phyloP scores from a whole-genome alignment of 202 grass and related monocot species.

The Panicum hallii region DNA sequence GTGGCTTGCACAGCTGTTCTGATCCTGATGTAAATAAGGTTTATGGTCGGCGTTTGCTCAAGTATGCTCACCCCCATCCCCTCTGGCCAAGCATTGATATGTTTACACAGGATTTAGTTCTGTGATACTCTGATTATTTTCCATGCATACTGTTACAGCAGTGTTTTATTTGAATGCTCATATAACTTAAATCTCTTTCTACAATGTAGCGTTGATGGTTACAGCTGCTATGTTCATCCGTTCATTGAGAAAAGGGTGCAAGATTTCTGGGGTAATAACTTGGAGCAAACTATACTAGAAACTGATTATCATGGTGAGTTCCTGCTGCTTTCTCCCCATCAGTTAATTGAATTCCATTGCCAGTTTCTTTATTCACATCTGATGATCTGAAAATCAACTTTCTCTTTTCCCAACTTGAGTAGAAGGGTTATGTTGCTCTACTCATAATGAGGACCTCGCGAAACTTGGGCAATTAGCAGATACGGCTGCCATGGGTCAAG shows the following conservation, averaged over 20 bases:
- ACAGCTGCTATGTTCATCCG: conserved; percentile 70
- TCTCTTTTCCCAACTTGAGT: conserved; percentile 30
- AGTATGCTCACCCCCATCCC: conserved; percentile 41
- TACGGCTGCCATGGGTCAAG: conserved; percentile 48
- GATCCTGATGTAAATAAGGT: conserved; percentile 31
- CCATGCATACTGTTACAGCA: neutral
- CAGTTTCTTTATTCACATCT: conserved; percentile 18
- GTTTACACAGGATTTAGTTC: neutral
- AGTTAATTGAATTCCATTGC: conserved; percentile 22
- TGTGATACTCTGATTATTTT: neutral
- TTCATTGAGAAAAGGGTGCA: conserved; percentile 64
- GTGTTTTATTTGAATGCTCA: conserved; percentile 19
- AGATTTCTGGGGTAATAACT: conserved; percentile 45
- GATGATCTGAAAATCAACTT: conserved; percentile 14
- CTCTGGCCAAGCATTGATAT: conserved; percentile 12
- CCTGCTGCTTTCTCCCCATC: neutral
- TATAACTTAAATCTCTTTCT: conserved; percentile 17
- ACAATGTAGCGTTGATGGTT: conserved; percentile 62
- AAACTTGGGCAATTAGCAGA: conserved; percentile 40
- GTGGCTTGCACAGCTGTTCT: conserved; percentile 41
- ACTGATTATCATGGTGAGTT: conserved; percentile 58
- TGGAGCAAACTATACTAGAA: conserved; percentile 42
- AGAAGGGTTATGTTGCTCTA: conserved; percentile 19
- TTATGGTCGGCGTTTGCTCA: conserved; percentile 39
- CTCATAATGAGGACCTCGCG: conserved; percentile 15